Conservation (phyloP, 164 flowering plant genomes). For the Tetrastigma voinierianum region DNA sequence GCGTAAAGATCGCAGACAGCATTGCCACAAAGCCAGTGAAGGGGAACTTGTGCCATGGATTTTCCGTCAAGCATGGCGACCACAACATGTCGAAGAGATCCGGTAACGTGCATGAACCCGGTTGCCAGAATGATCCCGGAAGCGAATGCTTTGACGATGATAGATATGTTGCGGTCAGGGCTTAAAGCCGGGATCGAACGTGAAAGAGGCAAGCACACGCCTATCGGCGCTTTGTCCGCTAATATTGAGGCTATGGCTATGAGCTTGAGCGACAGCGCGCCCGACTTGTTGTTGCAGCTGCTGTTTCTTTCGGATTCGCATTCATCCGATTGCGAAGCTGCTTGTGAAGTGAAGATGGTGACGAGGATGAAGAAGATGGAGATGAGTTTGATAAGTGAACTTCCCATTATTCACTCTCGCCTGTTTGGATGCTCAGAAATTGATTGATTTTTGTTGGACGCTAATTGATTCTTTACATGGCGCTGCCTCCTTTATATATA, state of each 20-base stretch:
- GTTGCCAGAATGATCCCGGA: conserved; percentile 17
- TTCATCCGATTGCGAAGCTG: conserved; percentile 9
- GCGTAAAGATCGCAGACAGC: conserved; percentile 43
- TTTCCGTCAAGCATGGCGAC: conserved; percentile 34
- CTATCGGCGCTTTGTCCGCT: conserved; percentile 42
- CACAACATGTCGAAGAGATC: conserved; percentile 44
- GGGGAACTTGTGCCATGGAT: conserved; percentile 58
- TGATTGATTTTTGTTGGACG: too few relatives aligned
- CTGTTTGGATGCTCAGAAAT: too few relatives aligned
- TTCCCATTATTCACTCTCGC: conserved; percentile 2
- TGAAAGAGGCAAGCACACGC: conserved; percentile 36
- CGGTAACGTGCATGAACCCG: conserved; percentile 17
- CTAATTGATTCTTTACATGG: too few relatives aligned
- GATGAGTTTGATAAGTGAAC: conserved; percentile 15
- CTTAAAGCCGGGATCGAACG: conserved; percentile 22
- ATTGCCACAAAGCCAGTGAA: conserved; percentile 54
- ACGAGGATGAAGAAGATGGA: conserved; percentile 22
- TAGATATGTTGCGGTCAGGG: conserved; percentile 29
- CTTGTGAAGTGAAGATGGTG: conserved; percentile 14
- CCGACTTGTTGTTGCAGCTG: conserved; percentile 26
- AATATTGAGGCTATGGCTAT: conserved; percentile 40
- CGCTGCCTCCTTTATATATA: too few relatives aligned
- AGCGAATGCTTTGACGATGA: conserved; percentile 6
- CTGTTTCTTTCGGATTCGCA: conserved; percentile 9
- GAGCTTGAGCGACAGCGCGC: conserved; percentile 35